Percentiles rank a stretch among this genome's conserved stretches.
Conservation (phyloP, 1,284 basidiomycete genomes). For the Cerrena zonata region DNA sequence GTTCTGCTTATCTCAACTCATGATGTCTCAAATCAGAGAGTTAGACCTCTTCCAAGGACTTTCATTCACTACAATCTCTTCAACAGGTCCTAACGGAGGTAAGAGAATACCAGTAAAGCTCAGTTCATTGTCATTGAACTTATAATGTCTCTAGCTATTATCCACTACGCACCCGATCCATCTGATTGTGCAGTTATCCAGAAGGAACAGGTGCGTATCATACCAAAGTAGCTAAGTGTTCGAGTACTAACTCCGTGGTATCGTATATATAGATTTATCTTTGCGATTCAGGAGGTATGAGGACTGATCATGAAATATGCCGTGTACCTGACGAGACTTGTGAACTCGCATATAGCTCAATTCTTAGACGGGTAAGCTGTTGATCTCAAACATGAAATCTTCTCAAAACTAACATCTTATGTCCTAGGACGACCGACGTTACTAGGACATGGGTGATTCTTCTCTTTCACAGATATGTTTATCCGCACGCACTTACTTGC, state of each 20-base stretch:
- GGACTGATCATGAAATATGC: neutral
- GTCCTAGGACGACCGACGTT: slow-evolving; percentile 74
- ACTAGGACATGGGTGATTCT: slow-evolving; percentile 78
- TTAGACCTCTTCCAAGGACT: slow-evolving; percentile 78
- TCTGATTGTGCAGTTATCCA: slow-evolving; percentile 70
- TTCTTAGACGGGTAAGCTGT: slow-evolving; percentile 65
- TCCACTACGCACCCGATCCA: slow-evolving; percentile 87
- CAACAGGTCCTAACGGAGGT: slow-evolving; percentile 84
- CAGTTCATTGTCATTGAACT: neutral
- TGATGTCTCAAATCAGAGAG: slow-evolving; percentile 39
- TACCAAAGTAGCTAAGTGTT: neutral
- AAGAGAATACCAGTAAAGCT: slow-evolving; percentile 1
- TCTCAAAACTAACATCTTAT: neutral
- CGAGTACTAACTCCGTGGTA: slow-evolving; percentile 1
- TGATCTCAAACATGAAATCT: neutral
- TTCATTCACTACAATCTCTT: slow-evolving; percentile 90
- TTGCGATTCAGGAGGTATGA: slow-evolving; percentile 84
- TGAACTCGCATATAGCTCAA: slow-evolving; percentile 49
- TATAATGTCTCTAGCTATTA: slow-evolving; percentile 72
- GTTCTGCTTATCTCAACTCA: neutral
- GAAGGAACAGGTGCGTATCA: slow-evolving; percentile 59
- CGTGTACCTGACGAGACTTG: neutral
- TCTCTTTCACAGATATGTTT: neutral
- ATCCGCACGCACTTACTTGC: no score
- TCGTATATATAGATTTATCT: slow-evolving; percentile 84